phyloP scores from a whole-genome alignment of 2,329 filamentous ascomycete species.

The Penicillium freii region DNA sequence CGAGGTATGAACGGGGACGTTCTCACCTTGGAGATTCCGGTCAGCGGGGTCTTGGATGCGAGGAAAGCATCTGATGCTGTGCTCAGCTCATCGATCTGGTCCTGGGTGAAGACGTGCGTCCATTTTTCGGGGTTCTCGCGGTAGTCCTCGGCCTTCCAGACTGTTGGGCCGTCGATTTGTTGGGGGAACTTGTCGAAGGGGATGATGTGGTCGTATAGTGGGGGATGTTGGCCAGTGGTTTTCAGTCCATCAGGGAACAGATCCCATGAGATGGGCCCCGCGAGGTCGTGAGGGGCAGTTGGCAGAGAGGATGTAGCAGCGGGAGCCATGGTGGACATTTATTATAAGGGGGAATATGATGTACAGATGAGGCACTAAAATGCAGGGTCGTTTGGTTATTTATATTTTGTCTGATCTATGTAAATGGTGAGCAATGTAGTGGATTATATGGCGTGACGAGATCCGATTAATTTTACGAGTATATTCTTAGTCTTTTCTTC shows the following conservation, averaged over 20 bases:
- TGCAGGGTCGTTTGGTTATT: constrained; percentile 8
- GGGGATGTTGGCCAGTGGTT: constrained; percentile 70
- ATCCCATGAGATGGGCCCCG: constrained; percentile 40
- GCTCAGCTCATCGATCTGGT: constrained; percentile 67
- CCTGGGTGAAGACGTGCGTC: constrained; percentile 66
- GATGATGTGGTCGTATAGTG: constrained; percentile 62
- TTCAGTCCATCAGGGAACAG: constrained; percentile 66
- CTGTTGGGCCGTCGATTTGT: constrained; percentile 67
- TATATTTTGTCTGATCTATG: constrained; percentile 9
- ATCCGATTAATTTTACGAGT: constrained; percentile 1
- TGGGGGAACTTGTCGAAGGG: constrained; percentile 70
- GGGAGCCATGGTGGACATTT: constrained; percentile 36
- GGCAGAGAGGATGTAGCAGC: constrained; percentile 40
- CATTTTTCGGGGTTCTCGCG: constrained; percentile 63
- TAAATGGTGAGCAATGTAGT: constrained; percentile 25
- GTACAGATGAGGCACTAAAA: neutral
- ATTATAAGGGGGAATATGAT: neutral
- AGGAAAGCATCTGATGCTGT: constrained; percentile 68
- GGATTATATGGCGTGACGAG: constrained; percentile 31
- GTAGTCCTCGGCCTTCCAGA: constrained; percentile 69
- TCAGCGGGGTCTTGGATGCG: constrained; percentile 62
- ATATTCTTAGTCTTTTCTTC: too few species aligned
- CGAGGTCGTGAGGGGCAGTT: constrained; percentile 39
- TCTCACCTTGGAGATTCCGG: constrained; percentile 63
- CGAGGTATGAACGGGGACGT: neutral